Evolutionary conservation across 1,284 basidiomycete genomes (phyloP).

Genomic region (Meira nashicola): DNA sequence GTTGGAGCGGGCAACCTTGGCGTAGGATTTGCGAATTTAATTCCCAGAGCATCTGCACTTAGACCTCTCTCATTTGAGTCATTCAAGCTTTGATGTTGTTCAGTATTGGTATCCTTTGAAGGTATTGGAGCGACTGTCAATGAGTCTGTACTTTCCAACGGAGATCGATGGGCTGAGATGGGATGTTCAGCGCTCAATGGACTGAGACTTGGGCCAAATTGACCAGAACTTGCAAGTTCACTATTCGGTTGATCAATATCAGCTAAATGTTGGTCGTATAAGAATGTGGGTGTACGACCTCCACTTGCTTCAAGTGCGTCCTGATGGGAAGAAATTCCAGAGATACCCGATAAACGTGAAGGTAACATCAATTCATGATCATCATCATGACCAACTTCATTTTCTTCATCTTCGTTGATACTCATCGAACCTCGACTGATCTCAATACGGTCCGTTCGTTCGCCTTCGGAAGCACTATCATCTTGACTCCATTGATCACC

Average conservation of each 20-base stretch:
- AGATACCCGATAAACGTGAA: background rate
- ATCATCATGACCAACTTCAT: background rate
- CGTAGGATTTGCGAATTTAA: background rate
- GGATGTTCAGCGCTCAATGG: background rate
- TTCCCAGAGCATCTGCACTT: background rate
- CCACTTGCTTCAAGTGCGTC: background rate
- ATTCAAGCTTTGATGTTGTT: background rate
- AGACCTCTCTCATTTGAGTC: background rate
- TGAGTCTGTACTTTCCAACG: background rate
- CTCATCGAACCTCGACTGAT: background rate
- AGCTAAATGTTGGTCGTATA: slow-evolving; percentile 8
- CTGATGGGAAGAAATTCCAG: background rate
- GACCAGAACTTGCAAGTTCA: too few species aligned
- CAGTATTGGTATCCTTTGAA: background rate
- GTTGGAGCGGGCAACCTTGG: background rate
- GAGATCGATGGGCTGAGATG: too few species aligned
- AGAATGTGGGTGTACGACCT: slow-evolving; percentile 8
- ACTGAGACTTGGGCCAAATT: background rate
- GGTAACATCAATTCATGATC: background rate
- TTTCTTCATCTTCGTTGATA: background rate
- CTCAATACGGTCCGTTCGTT: background rate
- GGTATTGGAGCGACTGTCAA: background rate
- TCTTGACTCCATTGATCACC: slow-evolving; percentile 13
- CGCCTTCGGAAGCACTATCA: slow-evolving; percentile 2
- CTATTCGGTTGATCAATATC: background rate